Evolutionary conservation across 2,329 filamentous ascomycete species (phyloP), one percentile per base, ranked within the genome.

Genomic region (Hymenoscyphus occultus): DNA sequence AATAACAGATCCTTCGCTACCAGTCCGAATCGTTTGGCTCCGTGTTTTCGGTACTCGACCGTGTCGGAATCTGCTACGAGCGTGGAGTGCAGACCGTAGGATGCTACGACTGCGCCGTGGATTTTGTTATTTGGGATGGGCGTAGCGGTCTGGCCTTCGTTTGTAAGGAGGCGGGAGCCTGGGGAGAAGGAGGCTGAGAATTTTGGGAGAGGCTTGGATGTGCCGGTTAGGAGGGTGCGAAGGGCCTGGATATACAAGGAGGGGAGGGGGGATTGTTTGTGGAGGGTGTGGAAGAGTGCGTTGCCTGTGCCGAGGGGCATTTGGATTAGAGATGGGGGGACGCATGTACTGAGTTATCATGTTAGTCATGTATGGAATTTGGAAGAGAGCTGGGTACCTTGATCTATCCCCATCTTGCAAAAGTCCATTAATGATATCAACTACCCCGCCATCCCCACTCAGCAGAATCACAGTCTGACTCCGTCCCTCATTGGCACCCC

Each of bases 51-150:
- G 77, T 94, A 94, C 69, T 87, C 89, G 0, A 85, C 81, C 0
- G 93, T 96, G 76, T 98, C 94, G 76, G 91, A 95, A 79, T 97
- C 93, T 71, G 91, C 93, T 28, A 98, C 92, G 3, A 98, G 83
- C 54, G 89, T 88, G 39, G 93, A 91, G 74, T 98, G 94, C 73
- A 98, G 87, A 22, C 91, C 94, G 84, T 96, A 96, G 76, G 90
- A 95, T 56, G 89, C 89, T 1, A 98, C 93, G 28, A 97, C 92
- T 31, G 90, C 90, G 32, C 92, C 93, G 72, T 90, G 84, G 31
- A 90, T 79, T 62, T 64, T 60, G 56, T 71, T 67, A 6, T 72
- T 68, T 1, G 60, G 57, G 6, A 76, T 64, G 0, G 71, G 69
- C 2, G 69, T 72, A 7, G 70, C 68, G 0, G 65, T 71, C 35